Conservation (phyloP, 345 rosid species). For the Carallia pectinifolia region DNA sequence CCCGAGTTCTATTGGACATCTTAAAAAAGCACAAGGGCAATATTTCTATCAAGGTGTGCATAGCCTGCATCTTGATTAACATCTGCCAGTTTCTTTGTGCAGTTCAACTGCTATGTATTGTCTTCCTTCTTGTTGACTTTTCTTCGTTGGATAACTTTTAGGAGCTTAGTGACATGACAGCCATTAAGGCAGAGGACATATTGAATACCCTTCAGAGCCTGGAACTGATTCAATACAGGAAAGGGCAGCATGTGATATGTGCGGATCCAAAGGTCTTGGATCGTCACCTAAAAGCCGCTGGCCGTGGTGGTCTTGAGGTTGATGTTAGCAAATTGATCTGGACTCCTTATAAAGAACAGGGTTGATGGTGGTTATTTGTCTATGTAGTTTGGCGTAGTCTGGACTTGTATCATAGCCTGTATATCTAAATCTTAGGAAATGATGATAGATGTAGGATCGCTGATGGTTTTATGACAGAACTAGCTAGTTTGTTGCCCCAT, state of each 20-base stretch:
- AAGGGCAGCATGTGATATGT: constrained; percentile 97
- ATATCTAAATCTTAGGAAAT: constrained; percentile 19
- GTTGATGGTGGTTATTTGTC: constrained; percentile 29
- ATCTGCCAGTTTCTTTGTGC: neutral
- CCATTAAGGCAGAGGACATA: constrained; percentile 94
- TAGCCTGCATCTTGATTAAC: constrained; percentile 1
- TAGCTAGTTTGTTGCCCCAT: no score
- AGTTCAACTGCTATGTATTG: constrained; percentile 6
- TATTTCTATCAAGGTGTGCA: constrained; percentile 87
- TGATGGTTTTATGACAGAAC: neutral
- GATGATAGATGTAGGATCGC: neutral
- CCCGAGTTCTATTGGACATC: constrained; percentile 88
- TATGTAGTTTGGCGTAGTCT: neutral
- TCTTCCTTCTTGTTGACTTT: neutral
- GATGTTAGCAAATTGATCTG: constrained; percentile 96
- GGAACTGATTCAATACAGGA: constrained; percentile 94
- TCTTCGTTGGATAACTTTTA: constrained; percentile 7
- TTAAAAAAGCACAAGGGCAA: constrained; percentile 97
- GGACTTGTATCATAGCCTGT: constrained; percentile 6
- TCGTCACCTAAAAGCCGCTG: constrained; percentile 97
- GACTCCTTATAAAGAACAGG: constrained; percentile 98
- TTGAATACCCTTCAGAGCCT: constrained; percentile 90
- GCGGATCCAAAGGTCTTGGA: constrained; percentile 98
- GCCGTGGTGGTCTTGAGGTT: constrained; percentile 94
- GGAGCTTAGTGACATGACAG: constrained; percentile 99